Evolutionary conservation across 176 grass and related monocot species (phyloP).

Genomic region (Triticum timopheevii): DNA sequence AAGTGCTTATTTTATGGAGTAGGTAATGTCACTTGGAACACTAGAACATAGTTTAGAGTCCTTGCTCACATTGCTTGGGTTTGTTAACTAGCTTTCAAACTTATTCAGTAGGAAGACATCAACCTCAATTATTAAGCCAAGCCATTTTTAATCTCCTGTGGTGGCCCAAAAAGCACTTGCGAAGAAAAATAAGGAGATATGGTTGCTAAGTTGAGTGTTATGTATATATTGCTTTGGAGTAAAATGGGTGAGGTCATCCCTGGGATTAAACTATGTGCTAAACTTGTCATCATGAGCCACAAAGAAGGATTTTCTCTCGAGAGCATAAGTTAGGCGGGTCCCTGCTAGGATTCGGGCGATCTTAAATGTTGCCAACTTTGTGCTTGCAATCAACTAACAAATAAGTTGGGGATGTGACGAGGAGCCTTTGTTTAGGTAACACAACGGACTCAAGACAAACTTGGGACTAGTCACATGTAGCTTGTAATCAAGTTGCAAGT

Average conservation of each 20-base stretch:
- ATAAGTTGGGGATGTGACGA: conserved; percentile 46
- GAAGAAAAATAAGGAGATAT: conserved; percentile 54
- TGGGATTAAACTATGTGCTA: conserved; percentile 50
- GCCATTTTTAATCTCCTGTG: conserved; percentile 46
- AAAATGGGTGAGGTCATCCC: conserved; percentile 75
- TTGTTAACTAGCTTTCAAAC: conserved; percentile 73
- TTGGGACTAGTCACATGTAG: conserved; percentile 38
- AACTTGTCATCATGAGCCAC: conserved; percentile 70
- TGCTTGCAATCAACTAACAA: conserved; percentile 67
- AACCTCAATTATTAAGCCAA: conserved; percentile 78
- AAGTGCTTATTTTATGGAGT: conserved; percentile 76
- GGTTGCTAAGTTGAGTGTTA: conserved; percentile 54
- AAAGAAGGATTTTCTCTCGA: conserved; percentile 74
- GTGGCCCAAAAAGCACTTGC: conserved; percentile 56
- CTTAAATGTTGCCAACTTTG: conserved; percentile 87
- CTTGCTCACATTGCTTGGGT: conserved; percentile 74
- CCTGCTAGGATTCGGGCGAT: conserved; percentile 73
- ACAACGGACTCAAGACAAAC: conserved; percentile 35
- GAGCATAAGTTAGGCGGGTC: conserved; percentile 75
- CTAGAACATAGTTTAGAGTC: conserved; percentile 49
- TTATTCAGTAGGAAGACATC: conserved; percentile 73
- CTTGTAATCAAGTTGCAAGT: conserved; percentile 38
- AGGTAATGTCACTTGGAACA: conserved; percentile 94
- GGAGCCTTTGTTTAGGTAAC: conserved; percentile 38
- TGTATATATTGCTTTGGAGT: conserved; percentile 32